These are phyloP conservation scores for Aureobasidium sp. DNA, from an alignment of 2,329 filamentous ascomycete genomes.

Conservation along the genomic window DNA sequence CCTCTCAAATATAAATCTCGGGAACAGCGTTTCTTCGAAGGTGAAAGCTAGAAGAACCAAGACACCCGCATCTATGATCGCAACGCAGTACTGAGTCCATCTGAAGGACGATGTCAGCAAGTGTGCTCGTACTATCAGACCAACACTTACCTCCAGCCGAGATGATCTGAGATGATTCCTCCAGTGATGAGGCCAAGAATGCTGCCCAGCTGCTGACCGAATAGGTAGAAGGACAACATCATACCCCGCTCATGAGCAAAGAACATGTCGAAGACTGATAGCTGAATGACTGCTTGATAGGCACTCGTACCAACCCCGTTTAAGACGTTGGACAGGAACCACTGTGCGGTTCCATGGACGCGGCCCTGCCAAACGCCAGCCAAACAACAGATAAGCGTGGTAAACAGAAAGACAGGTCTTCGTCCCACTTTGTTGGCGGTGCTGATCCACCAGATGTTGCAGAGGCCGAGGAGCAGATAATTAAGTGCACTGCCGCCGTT, in stretches of 20 bases:
- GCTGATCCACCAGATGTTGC: constrained; percentile 36
- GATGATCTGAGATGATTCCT: constrained; percentile 30
- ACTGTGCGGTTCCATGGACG: constrained; percentile 27
- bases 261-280: constrained; percentile 37
- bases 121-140: neutral
- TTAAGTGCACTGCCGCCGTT: constrained; percentile 37
- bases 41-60: constrained; percentile 23
- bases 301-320: constrained; percentile 33
- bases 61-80: constrained; percentile 24
- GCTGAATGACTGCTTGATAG: constrained; percentile 35
- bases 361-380: constrained; percentile 30
- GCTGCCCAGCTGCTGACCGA: constrained; percentile 35
- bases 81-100: constrained; percentile 29
- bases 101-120: constrained; percentile 16
- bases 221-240: constrained; percentile 34
- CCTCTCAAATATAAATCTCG: constrained; percentile 26
- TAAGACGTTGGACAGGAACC: constrained; percentile 27
- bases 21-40: constrained; percentile 34
- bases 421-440: constrained; percentile 34
- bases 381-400: constrained; percentile 27
- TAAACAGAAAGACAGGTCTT: constrained; percentile 33
- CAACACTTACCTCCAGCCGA: constrained; percentile 25
- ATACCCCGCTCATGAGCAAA: constrained; percentile 34
- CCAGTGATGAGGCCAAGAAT: constrained; percentile 34
- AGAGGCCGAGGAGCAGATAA: constrained; percentile 36